These are phyloP conservation scores for Skeletonema costatum DNA, from an alignment of 108 stramenopile genomes.

Conservation along the genomic window DNA sequence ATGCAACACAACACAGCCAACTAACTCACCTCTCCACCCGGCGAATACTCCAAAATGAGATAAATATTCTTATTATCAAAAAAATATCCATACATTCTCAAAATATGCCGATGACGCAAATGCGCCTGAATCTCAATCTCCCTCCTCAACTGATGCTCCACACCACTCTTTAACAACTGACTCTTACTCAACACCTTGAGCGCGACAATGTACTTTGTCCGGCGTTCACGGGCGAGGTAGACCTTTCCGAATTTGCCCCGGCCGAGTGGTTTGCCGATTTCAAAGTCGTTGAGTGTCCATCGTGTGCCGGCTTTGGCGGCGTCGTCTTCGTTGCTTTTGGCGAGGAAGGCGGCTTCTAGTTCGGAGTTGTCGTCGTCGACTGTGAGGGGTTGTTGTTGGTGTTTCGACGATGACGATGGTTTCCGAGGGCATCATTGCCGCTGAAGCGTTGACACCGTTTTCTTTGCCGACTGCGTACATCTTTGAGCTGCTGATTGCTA, in stretches of 20 bases:
- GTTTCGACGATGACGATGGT: not conserved
- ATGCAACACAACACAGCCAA: not conserved
- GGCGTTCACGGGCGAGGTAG: conserved; percentile 95
- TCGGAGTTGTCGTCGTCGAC: not conserved
- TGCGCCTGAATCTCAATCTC: conserved; percentile 99
- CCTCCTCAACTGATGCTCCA: conserved; percentile 97
- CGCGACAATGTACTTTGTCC: conserved; percentile 96
- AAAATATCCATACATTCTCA: conserved; percentile 99
- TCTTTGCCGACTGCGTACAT: not conserved
- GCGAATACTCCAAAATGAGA: conserved; percentile 96
- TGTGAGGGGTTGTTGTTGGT: not conserved
- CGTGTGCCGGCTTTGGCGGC: conserved; percentile 58
- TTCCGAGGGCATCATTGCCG: not conserved
- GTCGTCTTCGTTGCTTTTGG: conserved; percentile 24
- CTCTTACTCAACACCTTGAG: conserved; percentile 96
- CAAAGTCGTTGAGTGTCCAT: conserved; percentile 95
- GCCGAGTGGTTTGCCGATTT: conserved; percentile 98
- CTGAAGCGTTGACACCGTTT: not conserved
- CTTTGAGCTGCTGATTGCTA: not conserved
- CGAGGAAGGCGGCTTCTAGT: conserved; percentile 8
- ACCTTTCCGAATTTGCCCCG: conserved; percentile 97
- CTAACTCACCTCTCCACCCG: conserved; percentile 88
- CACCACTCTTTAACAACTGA: conserved; percentile 95
- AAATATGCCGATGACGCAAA: conserved; percentile 92
- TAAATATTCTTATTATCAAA: conserved; percentile 97